A percentile compares a stretch with the other conserved stretches of the same genome.
Evolutionary conservation across 768 basidiomycete species (phyloP).

Genomic region (Rhodocollybia butyracea): DNA sequence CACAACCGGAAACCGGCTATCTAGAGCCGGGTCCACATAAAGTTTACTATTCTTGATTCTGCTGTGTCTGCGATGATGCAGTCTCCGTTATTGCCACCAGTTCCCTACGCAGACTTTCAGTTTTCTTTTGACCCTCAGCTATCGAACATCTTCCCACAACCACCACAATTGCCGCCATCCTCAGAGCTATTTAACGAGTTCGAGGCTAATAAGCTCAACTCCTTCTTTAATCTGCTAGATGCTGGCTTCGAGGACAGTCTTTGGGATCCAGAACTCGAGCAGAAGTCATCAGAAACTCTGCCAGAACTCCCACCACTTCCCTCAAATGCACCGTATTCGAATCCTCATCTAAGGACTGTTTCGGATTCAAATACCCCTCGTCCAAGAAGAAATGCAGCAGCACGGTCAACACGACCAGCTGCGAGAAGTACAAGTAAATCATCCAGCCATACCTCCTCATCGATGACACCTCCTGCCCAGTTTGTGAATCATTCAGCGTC

Average conservation of each 20-base stretch:
- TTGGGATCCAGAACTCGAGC: conserved; percentile 28
- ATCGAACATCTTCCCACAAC: conserved; percentile 55
- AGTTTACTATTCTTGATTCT: not conserved
- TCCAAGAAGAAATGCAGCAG: conserved; percentile 12
- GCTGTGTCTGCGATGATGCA: not conserved
- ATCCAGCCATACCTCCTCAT: conserved; percentile 6
- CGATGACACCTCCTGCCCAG: conserved; percentile 2
- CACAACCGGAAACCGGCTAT: not conserved
- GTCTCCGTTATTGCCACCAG: not conserved
- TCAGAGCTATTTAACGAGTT: conserved; percentile 70
- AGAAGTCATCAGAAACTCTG: not conserved
- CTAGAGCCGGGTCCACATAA: not conserved
- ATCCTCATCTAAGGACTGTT: conserved; percentile 43
- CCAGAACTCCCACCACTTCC: not conserved
- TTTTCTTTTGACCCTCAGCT: conserved; percentile 64
- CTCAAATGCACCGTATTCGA: conserved; percentile 40
- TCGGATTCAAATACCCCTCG: conserved; percentile 31
- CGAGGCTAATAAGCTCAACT: conserved; percentile 79
- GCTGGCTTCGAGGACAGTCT: conserved; percentile 73
- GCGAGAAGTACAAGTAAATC: conserved; percentile 4
- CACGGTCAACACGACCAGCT: conserved; percentile 10
- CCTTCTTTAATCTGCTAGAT: conserved; percentile 80
- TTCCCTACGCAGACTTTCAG: conserved; percentile 59
- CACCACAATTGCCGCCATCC: conserved; percentile 63
- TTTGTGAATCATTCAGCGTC: not conserved